Conservation (phyloP, 2,329 filamentous ascomycete species). For the Leptographium procerum region DNA sequence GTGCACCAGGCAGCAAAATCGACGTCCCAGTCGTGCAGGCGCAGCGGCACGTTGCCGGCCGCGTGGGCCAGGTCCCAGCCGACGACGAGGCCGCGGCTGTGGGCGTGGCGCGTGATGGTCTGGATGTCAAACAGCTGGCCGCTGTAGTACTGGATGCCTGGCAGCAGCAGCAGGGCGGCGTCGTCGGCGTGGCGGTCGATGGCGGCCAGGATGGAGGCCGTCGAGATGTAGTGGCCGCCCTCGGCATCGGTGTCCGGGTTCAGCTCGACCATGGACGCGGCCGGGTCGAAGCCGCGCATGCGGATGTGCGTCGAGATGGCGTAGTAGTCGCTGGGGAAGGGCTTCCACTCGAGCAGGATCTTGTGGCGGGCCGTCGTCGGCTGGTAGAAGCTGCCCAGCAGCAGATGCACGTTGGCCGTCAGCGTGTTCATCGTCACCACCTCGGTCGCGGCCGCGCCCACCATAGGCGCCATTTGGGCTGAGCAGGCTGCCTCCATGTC, state of each 20-base stretch:
- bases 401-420: slow-evolving; percentile 71
- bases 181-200: slow-evolving; percentile 66
- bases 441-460: slow-evolving; percentile 62
- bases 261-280: slow-evolving; percentile 62
- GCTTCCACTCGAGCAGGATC: slow-evolving; percentile 77
- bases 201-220: slow-evolving; percentile 55
- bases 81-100: slow-evolving; percentile 40
- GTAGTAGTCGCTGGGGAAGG: slow-evolving; percentile 85
- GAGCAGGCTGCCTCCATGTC: slow-evolving; percentile 68
- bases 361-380: slow-evolving; percentile 57
- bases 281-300: slow-evolving; percentile 56
- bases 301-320: slow-evolving; percentile 71
- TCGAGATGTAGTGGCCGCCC: slow-evolving; percentile 46
- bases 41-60: slow-evolving; percentile 68
- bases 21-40: slow-evolving; percentile 78
- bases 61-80: slow-evolving; percentile 53
- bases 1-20: slow-evolving; percentile 91
- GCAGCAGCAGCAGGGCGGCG: slow-evolving; percentile 65
- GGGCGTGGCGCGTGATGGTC: slow-evolving; percentile 65
- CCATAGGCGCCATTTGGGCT: slow-evolving; percentile 56
- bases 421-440: slow-evolving; percentile 83
- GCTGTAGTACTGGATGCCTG: slow-evolving; percentile 86
- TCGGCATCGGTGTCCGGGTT: slow-evolving; percentile 42
- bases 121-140: slow-evolving; percentile 80
- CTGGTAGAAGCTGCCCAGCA: slow-evolving; percentile 76